Conservation (phyloP, 1,139 yeast genomes). For the Tardiomyces digboiensis region DNA sequence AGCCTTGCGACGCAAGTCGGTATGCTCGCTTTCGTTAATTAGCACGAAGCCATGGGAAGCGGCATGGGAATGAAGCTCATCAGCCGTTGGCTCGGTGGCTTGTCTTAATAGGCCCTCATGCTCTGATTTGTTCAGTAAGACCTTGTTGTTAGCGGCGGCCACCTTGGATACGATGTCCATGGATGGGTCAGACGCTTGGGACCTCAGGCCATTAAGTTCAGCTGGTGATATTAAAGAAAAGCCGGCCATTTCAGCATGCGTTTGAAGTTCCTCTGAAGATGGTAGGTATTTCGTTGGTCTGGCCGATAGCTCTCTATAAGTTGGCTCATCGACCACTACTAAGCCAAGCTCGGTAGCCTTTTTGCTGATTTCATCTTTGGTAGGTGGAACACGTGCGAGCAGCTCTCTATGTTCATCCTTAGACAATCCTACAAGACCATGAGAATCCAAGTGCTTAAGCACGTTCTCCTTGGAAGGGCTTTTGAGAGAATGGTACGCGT, state of each 20-base stretch:
- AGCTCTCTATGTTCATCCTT: slow-evolving; percentile 1
- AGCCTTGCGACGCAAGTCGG: not conserved
- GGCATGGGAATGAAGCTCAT: slow-evolving; percentile 8
- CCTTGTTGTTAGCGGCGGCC: not conserved
- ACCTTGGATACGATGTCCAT: not conserved
- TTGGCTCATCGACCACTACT: slow-evolving; percentile 3
- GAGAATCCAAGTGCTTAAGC: slow-evolving; percentile 8
- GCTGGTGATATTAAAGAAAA: not conserved
- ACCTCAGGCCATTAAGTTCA: not conserved
- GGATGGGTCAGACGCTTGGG: not conserved
- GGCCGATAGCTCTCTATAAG: slow-evolving; percentile 9
- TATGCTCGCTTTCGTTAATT: slow-evolving; percentile 7
- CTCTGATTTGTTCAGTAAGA: not conserved
- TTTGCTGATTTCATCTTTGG: slow-evolving; percentile 21
- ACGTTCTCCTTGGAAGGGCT: slow-evolving; percentile 8
- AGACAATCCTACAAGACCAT: slow-evolving; percentile 14
- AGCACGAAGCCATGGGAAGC: slow-evolving; percentile 11
- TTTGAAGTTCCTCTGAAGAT: not conserved
- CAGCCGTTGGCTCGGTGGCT: slow-evolving; percentile 3
- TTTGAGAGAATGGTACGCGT: slow-evolving; percentile 18
- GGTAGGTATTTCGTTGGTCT: slow-evolving; percentile 2
- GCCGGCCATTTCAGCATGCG: not conserved
- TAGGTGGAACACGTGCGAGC: slow-evolving; percentile 15
- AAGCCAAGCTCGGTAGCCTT: slow-evolving; percentile 22
- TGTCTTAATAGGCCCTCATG: not conserved